These are phyloP conservation scores for Botrytis medusae DNA, from an alignment of 2,329 filamentous ascomycete genomes.

Conservation along the genomic window DNA sequence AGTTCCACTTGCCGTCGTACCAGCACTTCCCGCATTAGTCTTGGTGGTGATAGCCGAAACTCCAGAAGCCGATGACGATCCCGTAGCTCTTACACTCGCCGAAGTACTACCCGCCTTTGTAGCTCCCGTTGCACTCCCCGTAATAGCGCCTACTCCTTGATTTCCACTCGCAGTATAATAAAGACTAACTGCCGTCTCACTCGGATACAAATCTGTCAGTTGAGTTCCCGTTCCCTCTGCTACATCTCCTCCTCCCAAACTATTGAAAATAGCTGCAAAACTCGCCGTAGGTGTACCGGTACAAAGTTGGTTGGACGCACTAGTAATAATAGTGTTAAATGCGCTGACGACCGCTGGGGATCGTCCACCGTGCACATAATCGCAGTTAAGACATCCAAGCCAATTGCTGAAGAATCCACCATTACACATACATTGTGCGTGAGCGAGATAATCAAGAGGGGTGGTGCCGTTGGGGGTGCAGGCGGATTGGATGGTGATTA, in stretches of 20 bases:
- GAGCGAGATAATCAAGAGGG: slow-evolving; percentile 35
- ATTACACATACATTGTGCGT: slow-evolving; percentile 46
- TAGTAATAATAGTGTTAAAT: slow-evolving; percentile 41
- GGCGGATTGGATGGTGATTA: slow-evolving; percentile 40
- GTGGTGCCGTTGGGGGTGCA: slow-evolving; percentile 41
- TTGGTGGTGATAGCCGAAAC: background rate
- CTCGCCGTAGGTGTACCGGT: slow-evolving; percentile 43
- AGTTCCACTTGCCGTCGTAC: slow-evolving; percentile 19
- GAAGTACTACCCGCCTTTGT: slow-evolving; percentile 36
- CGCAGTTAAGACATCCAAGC: slow-evolving; percentile 45
- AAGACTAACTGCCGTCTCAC: slow-evolving; percentile 44
- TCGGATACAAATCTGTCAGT: slow-evolving; percentile 40
- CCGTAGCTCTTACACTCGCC: slow-evolving; percentile 18
- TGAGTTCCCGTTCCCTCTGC: slow-evolving; percentile 40
- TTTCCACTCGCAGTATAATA: slow-evolving; percentile 45
- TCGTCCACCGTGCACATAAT: slow-evolving; percentile 45
- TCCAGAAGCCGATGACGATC: background rate
- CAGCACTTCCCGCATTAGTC: slow-evolving; percentile 5
- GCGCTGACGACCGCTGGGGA: slow-evolving; percentile 41
- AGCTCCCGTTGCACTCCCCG: slow-evolving; percentile 43
- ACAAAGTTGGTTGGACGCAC: slow-evolving; percentile 43
- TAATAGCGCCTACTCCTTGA: slow-evolving; percentile 46
- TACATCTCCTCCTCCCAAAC: slow-evolving; percentile 33
- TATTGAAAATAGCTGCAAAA: slow-evolving; percentile 42
- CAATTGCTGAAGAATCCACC: slow-evolving; percentile 48